A percentile compares a stretch with the other conserved stretches of the same genome.
Conservation (phyloP, 129 eudicot species). For the Artemisia argyi region DNA sequence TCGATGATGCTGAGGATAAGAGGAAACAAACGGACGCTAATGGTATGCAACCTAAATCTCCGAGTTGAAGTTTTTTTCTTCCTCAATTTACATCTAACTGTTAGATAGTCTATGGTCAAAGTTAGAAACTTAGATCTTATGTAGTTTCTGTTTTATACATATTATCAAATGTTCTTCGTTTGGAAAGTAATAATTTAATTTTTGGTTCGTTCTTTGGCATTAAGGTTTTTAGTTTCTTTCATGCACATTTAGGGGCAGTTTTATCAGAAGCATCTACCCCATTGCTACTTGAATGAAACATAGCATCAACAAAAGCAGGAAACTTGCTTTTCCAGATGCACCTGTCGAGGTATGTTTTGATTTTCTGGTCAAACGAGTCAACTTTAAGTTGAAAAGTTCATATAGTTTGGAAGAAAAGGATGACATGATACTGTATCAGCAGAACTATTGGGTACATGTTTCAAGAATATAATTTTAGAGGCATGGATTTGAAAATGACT, state of each 20-base stretch:
- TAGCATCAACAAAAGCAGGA: conserved; percentile 31
- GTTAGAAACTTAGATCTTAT: neutral
- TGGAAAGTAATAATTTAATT: neutral
- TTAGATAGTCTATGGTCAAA: neutral
- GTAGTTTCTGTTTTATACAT: neutral
- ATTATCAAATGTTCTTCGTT: neutral
- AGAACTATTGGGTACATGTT: neutral
- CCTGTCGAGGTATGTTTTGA: conserved; percentile 28
- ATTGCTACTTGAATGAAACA: conserved; percentile 33
- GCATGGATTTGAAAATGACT: neutral
- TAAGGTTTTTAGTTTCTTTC: conserved; percentile 35
- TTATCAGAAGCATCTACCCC: conserved; percentile 34
- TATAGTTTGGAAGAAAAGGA: conserved; percentile 8
- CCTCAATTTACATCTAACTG: neutral
- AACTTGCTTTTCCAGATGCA: conserved; percentile 23
- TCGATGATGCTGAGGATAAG: conserved; percentile 57
- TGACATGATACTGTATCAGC: neutral
- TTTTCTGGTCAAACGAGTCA: conserved; percentile 32
- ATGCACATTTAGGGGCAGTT: conserved; percentile 34
- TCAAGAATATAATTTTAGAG: neutral
- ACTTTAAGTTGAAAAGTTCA: neutral
- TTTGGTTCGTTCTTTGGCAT: conserved; percentile 15
- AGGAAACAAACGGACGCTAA: conserved; percentile 27
- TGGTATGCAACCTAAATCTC: conserved; percentile 27
- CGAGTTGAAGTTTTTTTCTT: conserved; percentile 30